Evolutionary conservation across 352 stramenopile species (phyloP).

Genomic region (Phytophthora aleatoria): DNA sequence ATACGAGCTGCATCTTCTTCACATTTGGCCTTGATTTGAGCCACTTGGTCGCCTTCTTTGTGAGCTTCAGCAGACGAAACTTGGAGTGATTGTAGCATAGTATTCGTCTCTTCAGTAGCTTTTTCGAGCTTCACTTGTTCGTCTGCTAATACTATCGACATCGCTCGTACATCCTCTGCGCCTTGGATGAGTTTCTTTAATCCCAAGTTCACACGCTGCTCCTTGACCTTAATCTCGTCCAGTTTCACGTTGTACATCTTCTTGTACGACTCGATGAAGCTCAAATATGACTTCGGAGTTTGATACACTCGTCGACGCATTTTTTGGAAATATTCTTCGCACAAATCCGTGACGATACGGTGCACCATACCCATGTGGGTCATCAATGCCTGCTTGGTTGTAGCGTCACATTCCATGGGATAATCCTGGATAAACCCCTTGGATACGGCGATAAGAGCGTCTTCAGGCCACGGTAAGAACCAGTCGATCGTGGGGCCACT

Average conservation of each 20-base stretch:
- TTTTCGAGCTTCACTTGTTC: constrained; percentile 97
- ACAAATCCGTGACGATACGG: constrained; percentile 96
- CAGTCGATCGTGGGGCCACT: constrained; percentile 98
- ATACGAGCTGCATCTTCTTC: constrained; percentile 96
- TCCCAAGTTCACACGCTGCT: constrained; percentile 96
- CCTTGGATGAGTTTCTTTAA: constrained; percentile 98
- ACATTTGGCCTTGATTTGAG: constrained; percentile 96
- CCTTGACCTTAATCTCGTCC: constrained; percentile 96
- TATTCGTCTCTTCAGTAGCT: constrained; percentile 96
- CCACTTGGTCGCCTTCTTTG: constrained; percentile 97
- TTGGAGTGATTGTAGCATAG: constrained; percentile 97
- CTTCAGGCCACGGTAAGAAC: constrained; percentile 99
- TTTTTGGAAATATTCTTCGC: constrained; percentile 98
- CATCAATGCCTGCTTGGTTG: constrained; percentile 91
- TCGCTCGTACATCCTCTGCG: constrained; percentile 95
- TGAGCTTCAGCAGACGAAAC: constrained; percentile 96
- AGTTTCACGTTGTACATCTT: constrained; percentile 96
- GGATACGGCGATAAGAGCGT: constrained; percentile 96
- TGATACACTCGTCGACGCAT: constrained; percentile 98
- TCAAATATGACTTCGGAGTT: constrained; percentile 98
- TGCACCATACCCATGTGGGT: constrained; percentile 99
- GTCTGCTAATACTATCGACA: constrained; percentile 96
- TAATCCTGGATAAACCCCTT: constrained; percentile 97
- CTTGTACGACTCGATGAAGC: constrained; percentile 98
- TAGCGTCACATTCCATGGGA: constrained; percentile 92